Evolutionary conservation across 2,329 filamentous ascomycete species (phyloP).

Genomic region (Drechmeria coniospora): DNA sequence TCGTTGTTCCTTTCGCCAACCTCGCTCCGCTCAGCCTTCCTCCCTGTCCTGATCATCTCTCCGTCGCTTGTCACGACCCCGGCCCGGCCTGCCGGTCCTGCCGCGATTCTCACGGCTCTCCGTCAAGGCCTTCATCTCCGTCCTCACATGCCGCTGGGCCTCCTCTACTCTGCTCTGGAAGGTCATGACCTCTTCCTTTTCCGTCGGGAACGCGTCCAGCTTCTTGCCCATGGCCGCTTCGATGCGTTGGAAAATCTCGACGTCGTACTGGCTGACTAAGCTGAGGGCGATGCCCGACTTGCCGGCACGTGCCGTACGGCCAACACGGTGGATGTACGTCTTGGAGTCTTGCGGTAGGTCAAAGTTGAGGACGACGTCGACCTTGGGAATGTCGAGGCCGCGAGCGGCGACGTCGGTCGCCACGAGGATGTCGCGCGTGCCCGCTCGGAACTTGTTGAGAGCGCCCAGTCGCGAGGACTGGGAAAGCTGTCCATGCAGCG

Average conservation of each 20-base stretch:
- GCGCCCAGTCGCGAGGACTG: conserved; percentile 79
- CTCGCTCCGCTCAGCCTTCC: conserved; percentile 37
- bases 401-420: conserved; percentile 89
- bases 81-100: conserved; percentile 26
- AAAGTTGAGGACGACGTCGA: conserved; percentile 75
- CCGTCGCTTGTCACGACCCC: conserved; percentile 22
- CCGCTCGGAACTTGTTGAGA: conserved; percentile 75
- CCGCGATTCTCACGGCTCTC: conserved; percentile 50
- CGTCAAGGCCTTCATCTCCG: conserved; percentile 66
- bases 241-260: conserved; percentile 67
- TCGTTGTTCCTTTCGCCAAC: not conserved
- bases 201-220: conserved; percentile 49
- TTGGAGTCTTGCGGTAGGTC: conserved; percentile 75
- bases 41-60: conserved; percentile 60
- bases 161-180: conserved; percentile 66
- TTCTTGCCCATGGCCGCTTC: conserved; percentile 71
- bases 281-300: conserved; percentile 70
- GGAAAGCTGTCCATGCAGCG: conserved; percentile 80
- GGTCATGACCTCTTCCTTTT: conserved; percentile 75
- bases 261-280: conserved; percentile 75
- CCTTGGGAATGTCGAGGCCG: conserved; percentile 84
- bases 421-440: conserved; percentile 71
- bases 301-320: conserved; percentile 74
- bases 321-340: conserved; percentile 82
- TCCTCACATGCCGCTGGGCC: conserved; percentile 64